phyloP scores from a whole-genome alignment of 2,329 filamentous ascomycete genomes.

The Microdochium trichocladiopsis region DNA sequence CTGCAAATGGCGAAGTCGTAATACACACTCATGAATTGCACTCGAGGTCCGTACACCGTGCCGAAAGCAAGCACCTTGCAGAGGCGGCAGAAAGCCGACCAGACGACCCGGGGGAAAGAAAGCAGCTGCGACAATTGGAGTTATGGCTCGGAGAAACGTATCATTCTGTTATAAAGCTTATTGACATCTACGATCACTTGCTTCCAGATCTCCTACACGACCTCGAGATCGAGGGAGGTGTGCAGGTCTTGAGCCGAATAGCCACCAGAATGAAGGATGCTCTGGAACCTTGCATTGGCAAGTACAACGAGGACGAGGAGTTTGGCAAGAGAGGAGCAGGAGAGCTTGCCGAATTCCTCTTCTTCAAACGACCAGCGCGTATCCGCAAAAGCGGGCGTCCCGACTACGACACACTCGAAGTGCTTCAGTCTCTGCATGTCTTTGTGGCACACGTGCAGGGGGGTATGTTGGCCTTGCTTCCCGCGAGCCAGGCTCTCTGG shows the following conservation, averaged over 20 bases:
- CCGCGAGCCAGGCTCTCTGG: constrained; percentile 24
- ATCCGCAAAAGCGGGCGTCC: not conserved
- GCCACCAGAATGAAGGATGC: constrained; percentile 9
- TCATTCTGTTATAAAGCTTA: constrained; percentile 14
- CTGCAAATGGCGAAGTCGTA: not conserved
- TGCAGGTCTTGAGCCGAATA: constrained; percentile 18
- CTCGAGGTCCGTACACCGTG: constrained; percentile 1
- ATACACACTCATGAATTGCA: not conserved
- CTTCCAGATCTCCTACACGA: constrained; percentile 17
- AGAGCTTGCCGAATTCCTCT: constrained; percentile 16
- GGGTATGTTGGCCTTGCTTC: constrained; percentile 18
- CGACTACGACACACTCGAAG: constrained; percentile 16
- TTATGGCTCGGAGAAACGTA: constrained; percentile 24
- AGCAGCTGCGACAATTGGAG: constrained; percentile 18
- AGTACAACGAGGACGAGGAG: constrained; percentile 16
- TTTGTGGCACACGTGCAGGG: constrained; percentile 22
- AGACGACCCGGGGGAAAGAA: not conserved
- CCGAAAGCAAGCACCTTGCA: constrained; percentile 2
- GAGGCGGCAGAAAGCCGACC: too few species aligned
- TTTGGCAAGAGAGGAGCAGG: constrained; percentile 12
- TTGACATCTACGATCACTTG: constrained; percentile 15
- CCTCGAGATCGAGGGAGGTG: constrained; percentile 20
- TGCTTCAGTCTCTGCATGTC: constrained; percentile 20
- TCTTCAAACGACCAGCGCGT: constrained; percentile 7
- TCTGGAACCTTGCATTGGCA: constrained; percentile 14